Evolutionary conservation across 305 asterid species (phyloP).

Genomic region (Fraxinus albicans): DNA sequence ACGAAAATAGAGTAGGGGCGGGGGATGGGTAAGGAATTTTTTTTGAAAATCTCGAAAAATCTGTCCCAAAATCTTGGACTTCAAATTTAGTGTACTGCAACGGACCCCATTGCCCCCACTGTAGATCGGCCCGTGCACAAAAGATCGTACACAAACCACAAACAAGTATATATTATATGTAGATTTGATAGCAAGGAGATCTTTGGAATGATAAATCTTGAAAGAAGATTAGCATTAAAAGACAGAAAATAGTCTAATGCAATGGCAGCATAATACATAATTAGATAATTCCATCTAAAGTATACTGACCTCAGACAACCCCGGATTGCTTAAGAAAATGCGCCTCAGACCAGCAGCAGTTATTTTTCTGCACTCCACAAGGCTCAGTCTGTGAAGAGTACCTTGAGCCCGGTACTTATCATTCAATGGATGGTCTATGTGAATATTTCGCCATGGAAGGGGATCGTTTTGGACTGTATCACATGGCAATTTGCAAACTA

Average conservation of each 20-base stretch:
- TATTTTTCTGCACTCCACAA: conserved; percentile 52
- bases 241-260: background rate
- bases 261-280: no score
- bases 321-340: conserved; percentile 52
- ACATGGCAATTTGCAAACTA: conserved; percentile 61
- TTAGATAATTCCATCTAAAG: background rate
- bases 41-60: no score
- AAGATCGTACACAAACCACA: no score
- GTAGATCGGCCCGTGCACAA: background rate
- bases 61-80: no score
- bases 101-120: no score
- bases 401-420: conserved; percentile 64
- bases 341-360: conserved; percentile 48
- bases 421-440: conserved; percentile 44
- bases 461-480: conserved; percentile 55
- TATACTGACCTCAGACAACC: conserved; percentile 56
- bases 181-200: no score
- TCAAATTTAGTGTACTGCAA: no score
- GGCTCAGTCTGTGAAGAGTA: conserved; percentile 54
- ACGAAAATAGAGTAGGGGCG: no score
- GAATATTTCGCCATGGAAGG: conserved; percentile 63
- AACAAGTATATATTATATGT: no score
- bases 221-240: background rate
- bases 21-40: no score
- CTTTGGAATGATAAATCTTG: background rate